A percentile compares a stretch with the other conserved stretches of the same genome.
These are phyloP conservation scores for Ustilago hordei DNA, from an alignment of 1,284 basidiomycete genomes.

Conservation along the genomic window DNA sequence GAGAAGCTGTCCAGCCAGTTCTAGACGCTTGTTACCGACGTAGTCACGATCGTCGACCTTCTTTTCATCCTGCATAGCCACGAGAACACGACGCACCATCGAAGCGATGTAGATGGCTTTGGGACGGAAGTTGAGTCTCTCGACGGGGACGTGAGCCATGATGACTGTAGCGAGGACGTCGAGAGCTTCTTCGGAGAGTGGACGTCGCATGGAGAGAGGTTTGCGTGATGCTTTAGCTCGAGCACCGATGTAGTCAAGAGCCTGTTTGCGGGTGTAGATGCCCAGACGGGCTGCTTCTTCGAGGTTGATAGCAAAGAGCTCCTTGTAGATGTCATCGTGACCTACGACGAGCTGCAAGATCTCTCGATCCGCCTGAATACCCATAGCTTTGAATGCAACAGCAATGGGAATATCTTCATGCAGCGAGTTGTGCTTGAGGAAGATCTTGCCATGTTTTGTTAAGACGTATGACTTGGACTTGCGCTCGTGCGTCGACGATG, in stretches of 20 bases:
- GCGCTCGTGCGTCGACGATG: conserved; percentile 91
- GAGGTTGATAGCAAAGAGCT: conserved; percentile 88
- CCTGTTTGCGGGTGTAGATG: conserved; percentile 93
- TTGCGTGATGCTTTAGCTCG: conserved; percentile 89
- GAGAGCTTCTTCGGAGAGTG: conserved; percentile 91
- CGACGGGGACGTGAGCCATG: conserved; percentile 93
- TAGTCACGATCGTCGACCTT: conserved; percentile 99
- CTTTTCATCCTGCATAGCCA: conserved; percentile 95
- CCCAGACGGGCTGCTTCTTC: conserved; percentile 80
- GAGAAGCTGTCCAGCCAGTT: conserved; percentile 95
- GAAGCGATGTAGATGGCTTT: conserved; percentile 98
- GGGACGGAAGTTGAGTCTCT: conserved; percentile 88
- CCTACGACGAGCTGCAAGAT: conserved; percentile 95
- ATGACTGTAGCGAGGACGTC: conserved; percentile 97
- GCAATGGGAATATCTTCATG: conserved; percentile 97
- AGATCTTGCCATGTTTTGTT: conserved; percentile 92
- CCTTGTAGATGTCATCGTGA: conserved; percentile 88
- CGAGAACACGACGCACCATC: conserved; percentile 95
- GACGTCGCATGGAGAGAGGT: conserved; percentile 78
- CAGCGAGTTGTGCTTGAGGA: conserved; percentile 93
- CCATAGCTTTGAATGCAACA: conserved; percentile 88
- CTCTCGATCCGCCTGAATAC: conserved; percentile 97
- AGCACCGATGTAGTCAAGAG: conserved; percentile 92
- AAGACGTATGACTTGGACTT: conserved; percentile 99
- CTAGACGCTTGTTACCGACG: conserved; percentile 98